Percentiles rank a stretch among this genome's conserved stretches.
These are phyloP conservation scores for Annulohypoxylon moriforme DNA, from an alignment of 495 filamentous ascomycete genomes.

Conservation along the genomic window DNA sequence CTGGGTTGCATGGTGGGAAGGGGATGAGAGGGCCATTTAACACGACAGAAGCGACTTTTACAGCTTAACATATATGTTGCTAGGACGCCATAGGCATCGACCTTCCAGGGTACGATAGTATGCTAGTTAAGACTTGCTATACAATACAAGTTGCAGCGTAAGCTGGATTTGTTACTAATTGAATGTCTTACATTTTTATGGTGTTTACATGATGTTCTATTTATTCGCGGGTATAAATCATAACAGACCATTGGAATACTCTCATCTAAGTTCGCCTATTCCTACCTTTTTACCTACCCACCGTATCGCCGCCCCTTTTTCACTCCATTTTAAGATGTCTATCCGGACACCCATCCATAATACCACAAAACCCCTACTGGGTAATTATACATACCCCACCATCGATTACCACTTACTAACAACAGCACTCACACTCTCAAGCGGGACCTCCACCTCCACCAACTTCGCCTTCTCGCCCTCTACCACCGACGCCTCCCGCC, in stretches of 20 bases:
- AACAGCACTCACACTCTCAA: slow-evolving; percentile 31
- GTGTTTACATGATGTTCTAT: neutral
- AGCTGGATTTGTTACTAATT: neutral
- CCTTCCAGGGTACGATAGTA: slow-evolving; percentile 7
- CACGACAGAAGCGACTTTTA: neutral
- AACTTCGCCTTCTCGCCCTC: slow-evolving; percentile 44
- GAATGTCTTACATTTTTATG: neutral
- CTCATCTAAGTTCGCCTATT: neutral
- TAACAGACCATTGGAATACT: neutral
- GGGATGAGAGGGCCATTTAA: neutral
- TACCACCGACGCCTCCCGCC: slow-evolving; percentile 41
- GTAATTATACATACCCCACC: neutral
- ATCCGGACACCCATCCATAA: neutral
- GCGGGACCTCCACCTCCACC: slow-evolving; percentile 42
- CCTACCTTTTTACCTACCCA: neutral
- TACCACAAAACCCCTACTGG: no score
- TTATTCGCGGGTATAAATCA: slow-evolving; percentile 16
- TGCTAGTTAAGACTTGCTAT: slow-evolving; percentile 5
- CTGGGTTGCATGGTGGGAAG: neutral
- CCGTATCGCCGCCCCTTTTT: neutral
- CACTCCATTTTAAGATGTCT: neutral
- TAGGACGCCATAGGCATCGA: neutral
- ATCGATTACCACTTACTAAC: slow-evolving; percentile 37
- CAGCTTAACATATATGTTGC: neutral
- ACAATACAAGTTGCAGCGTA: slow-evolving; percentile 7